Evolutionary conservation across 2,329 filamentous ascomycete species (phyloP), one percentile per base, ranked within the genome.

Genomic region (Incumbomyces lentus): DNA sequence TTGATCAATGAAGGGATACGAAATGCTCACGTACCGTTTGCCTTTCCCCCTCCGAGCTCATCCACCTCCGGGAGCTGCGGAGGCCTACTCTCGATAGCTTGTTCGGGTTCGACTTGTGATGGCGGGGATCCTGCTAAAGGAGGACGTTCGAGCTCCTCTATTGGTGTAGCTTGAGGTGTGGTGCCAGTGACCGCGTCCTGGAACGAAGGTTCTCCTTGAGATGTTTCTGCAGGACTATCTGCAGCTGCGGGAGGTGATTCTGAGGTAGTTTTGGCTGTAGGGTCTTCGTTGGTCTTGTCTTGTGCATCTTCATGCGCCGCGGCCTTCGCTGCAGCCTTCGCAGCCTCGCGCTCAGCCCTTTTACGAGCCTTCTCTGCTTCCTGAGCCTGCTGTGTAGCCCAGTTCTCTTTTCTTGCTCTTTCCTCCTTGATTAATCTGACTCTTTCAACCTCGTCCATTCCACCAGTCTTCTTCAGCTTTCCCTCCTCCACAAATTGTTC

Each of bases 391-490:
- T 74, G 67, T 26, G 70, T 64, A 52, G 79, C 76, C 60, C 68
- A 75, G 19, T 78, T 85, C 63, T 95, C 89, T 58, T 79, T 82
- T 48, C 89, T 75, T 49, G 88, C 87, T 56, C 78, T 76, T 50
- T 96, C 92, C 59, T 98, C 92, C 63, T 90, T 94, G 31, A 81
- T 78, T 60, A 82, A 83, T 41, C 92, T 75, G 38, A 86, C 73
- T 44, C 92, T 76, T 67, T 98, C 92, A 0, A 89, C 83, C 67
- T 98, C 92, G 63, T 96, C 92, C 41, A 95, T 82, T 0, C 92
- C 92, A 34, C 92, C 92, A 12, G 84, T 89, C 74, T 96, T 96
- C 75, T 95, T 96, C 55, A 98, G 70, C 65, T 85, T 92, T 49
- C 87, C 87, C 59, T 95, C 87, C 53, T 85, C 77, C 1, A 96